These are phyloP conservation scores for Phytopythium sindhum DNA, from an alignment of 352 stramenopile genomes.

Conservation along the genomic window DNA sequence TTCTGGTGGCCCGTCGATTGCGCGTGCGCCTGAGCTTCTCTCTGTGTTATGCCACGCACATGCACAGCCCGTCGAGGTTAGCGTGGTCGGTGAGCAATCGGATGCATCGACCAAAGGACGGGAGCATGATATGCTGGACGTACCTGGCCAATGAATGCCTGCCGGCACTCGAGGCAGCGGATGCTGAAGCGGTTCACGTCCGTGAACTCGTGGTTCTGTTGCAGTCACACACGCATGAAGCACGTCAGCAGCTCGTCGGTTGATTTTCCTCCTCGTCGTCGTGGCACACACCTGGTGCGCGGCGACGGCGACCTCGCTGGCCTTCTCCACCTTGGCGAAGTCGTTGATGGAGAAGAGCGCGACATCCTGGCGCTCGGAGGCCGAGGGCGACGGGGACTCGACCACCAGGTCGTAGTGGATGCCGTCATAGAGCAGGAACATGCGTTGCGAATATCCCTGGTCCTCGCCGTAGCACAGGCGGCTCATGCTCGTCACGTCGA, in stretches of 20 bases:
- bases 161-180: conserved; percentile 63
- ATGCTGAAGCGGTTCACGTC: conserved; percentile 72
- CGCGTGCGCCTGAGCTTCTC: conserved; percentile 59
- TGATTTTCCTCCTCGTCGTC: too few relatives aligned
- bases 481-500: conserved; percentile 84
- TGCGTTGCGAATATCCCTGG: conserved; percentile 74
- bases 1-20: conserved; percentile 62
- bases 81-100: neutral
- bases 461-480: conserved; percentile 81
- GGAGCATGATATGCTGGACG: neutral
- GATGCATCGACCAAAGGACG: neutral
- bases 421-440: conserved; percentile 86
- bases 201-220: conserved; percentile 79
- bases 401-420: conserved; percentile 85
- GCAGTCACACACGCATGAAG: too few relatives aligned
- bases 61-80: conserved; percentile 1
- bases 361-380: conserved; percentile 48
- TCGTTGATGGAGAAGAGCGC: conserved; percentile 82
- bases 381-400: conserved; percentile 42
- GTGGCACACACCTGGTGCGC: conserved; percentile 53
- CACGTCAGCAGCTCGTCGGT: too few relatives aligned
- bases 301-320: conserved; percentile 78
- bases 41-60: conserved; percentile 15
- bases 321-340: conserved; percentile 76
- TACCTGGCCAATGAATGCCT: conserved; percentile 65